Evolutionary conservation across 352 stramenopile genomes (phyloP), one percentile per base, ranked within the genome.

Genomic region (Globisporangium nunn): DNA sequence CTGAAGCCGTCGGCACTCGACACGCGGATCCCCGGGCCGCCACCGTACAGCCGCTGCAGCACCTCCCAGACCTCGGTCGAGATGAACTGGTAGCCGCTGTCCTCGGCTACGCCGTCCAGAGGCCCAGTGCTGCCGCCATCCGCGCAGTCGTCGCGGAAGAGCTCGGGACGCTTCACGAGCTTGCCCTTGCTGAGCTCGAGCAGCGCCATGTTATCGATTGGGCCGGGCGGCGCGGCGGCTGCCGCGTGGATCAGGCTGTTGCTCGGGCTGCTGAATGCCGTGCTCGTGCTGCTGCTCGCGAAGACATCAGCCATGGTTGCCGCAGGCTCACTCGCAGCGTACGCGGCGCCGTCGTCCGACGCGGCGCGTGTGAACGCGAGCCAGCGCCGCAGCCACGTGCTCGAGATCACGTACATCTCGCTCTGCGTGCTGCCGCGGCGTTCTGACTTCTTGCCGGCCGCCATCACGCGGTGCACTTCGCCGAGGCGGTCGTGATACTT

Each of bases 21-120:
- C 6, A 81, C 74, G 54, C 74, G 70, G 52, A 85, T 70, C 10
- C 63, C 60, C 18, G 81, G 81, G 7, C 73, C 74, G 18, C 81
- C 81, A 40, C 81, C 77, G 54, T 91, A 91, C 2, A 87, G 64
- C 18, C 80, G 71, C 39, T 78, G 68, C 35, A 89, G 74, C 50
- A 88, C 81, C 18, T 90, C 78, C 74, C 74, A 91, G 0, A 91
- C 72, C 46, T 91, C 81, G 2, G 70, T 52, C 11, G 81, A 72
- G 33, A 91, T 66, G 28, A 87, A 58, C 57, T 91, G 80, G 52
- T 72, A 91, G 58, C 86, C 80, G 1, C 70, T 59, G 0, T 62
- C 53, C 18, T 63, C 54, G 18, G 78, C 69, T 0, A 11, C 8
- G 23, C 23, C 23, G 23, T 23, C 23, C 23, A 23, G 23, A 23